Percentiles rank a stretch among this genome's conserved stretches.
Evolutionary conservation across 2,329 filamentous ascomycete genomes (phyloP).

Genomic region (Diplocarpon rosae): DNA sequence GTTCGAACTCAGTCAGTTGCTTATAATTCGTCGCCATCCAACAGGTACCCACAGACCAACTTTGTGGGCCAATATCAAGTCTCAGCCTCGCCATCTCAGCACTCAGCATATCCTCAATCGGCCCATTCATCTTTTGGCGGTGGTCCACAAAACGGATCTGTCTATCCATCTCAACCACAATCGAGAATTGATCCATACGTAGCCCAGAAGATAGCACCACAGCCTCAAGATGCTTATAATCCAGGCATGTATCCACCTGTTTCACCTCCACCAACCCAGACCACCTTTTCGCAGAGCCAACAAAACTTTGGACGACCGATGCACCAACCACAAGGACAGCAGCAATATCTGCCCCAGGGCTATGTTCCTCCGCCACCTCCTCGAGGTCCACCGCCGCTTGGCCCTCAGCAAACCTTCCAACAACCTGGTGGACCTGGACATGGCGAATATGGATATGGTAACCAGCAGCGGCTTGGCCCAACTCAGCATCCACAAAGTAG

Average conservation of each 20-base stretch:
- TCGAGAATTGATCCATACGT: constrained; percentile 31
- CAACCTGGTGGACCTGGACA: constrained; percentile 34
- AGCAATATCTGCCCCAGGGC: constrained; percentile 43
- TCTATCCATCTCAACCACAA: constrained; percentile 21
- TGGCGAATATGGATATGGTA: constrained; percentile 42
- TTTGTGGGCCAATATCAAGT: constrained; percentile 49
- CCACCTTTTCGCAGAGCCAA: constrained; percentile 23
- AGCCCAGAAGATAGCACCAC: constrained; percentile 38
- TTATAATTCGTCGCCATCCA: constrained; percentile 28
- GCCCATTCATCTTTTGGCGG: constrained; percentile 34
- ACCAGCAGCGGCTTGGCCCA: constrained; percentile 28
- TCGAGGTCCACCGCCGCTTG: constrained; percentile 46
- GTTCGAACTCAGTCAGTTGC: constrained; percentile 22
- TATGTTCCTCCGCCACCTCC: constrained; percentile 59
- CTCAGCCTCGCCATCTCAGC: constrained; percentile 41
- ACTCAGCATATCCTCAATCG: constrained; percentile 26
- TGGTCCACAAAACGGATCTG: constrained; percentile 29
- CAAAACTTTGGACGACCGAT: constrained; percentile 23
- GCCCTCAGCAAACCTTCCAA: constrained; percentile 39
- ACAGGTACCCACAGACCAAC: constrained; percentile 42
- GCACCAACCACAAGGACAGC: constrained; percentile 27
- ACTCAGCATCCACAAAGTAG: constrained; percentile 21
- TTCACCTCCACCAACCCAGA: constrained; percentile 55
- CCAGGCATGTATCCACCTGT: constrained; percentile 31
- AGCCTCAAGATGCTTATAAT: constrained; percentile 37